Percentiles rank a stretch among this genome's conserved stretches.
These are phyloP conservation scores for Camellia lanceoleosa DNA, from an alignment of 148 eudicot species.

Conservation along the genomic window DNA sequence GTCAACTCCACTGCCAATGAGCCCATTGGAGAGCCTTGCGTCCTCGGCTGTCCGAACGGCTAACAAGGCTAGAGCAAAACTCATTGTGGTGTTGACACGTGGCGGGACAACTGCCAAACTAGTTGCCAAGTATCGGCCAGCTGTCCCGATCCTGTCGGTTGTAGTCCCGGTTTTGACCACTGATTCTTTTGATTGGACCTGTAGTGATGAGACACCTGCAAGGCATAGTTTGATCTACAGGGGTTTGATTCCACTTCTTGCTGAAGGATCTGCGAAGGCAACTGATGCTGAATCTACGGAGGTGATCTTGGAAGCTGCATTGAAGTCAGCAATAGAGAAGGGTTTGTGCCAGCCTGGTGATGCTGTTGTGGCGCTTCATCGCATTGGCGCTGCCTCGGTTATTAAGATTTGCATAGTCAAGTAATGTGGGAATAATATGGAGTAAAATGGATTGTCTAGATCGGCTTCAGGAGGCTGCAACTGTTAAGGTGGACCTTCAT, in stretches of 20 bases:
- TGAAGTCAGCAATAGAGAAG: slow-evolving; percentile 53
- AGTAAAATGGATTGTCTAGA: neutral
- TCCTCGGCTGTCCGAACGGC: slow-evolving; percentile 83
- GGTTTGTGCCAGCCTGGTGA: slow-evolving; percentile 64
- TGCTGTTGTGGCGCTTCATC: slow-evolving; percentile 71
- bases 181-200: slow-evolving; percentile 57
- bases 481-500: neutral
- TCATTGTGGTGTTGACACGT: slow-evolving; percentile 23
- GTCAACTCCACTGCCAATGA: slow-evolving; percentile 65
- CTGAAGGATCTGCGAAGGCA: slow-evolving; percentile 83
- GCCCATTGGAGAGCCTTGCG: slow-evolving; percentile 31
- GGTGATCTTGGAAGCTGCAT: slow-evolving; percentile 69
- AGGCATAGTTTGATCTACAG: no score
- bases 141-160: slow-evolving; percentile 66
- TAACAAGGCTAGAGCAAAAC: slow-evolving; percentile 71
- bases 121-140: slow-evolving; percentile 75
- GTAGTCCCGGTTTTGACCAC: slow-evolving; percentile 67
- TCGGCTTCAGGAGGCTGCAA: neutral
- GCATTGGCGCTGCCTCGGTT: slow-evolving; percentile 77
- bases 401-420: slow-evolving; percentile 78
- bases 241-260: slow-evolving; percentile 8
- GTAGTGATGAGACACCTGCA: neutral
- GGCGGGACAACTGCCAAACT: slow-evolving; percentile 70
- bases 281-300: slow-evolving; percentile 85
- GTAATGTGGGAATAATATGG: slow-evolving; percentile 18